Evolutionary conservation across 1,284 basidiomycete genomes (phyloP), one percentile per base, ranked within the genome.

Genomic region (Flammula alnicola): DNA sequence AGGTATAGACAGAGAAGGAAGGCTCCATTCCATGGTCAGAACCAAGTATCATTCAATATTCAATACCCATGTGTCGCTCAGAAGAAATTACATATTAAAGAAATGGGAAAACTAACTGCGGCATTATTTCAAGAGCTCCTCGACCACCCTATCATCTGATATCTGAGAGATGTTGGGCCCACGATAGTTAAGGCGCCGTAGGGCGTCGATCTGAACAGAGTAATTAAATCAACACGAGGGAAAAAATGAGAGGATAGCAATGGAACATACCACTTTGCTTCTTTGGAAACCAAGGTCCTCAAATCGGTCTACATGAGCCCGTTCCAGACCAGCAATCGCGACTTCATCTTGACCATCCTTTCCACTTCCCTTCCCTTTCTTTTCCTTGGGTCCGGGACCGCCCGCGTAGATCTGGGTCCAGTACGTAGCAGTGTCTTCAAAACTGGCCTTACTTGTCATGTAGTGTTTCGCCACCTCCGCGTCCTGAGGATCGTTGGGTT

Each of bases 391-490:
- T 27, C 67, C 74, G 6, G 89, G 83, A 0, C 86, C 90, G 29
- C 86, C 86, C 1, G 92, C 93, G 63, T 95, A 95, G 26, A 88
- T 84, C 63, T 91, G 84, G 2, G 95, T 92, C 96, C 96, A 99
- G 68, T 95, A 95, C 39, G 82, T 79, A 19, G 97, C 96, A 0
- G 96, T 99, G 30, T 90, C 87, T 51, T 98, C 92, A 63, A 98
- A 99, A 57, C 88, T 88, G 14, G 74, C 72, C 63, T 87, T 88
- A 68, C 92, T 93, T 3, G 93, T 91, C 62, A 93, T 86, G 66
- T 93, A 99, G 69, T 98, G 95, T 65, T 97, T 98, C 11, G 96
- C 97, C 6, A 98, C 93, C 73, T 98, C 95, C 0, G 97, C 96
- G 65, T 98, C 97, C 73, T 98, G 96, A 0, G 96, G 97, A 66